Conservation (phyloP, 257 asterid genomes). For the Penstemon newberryi region DNA sequence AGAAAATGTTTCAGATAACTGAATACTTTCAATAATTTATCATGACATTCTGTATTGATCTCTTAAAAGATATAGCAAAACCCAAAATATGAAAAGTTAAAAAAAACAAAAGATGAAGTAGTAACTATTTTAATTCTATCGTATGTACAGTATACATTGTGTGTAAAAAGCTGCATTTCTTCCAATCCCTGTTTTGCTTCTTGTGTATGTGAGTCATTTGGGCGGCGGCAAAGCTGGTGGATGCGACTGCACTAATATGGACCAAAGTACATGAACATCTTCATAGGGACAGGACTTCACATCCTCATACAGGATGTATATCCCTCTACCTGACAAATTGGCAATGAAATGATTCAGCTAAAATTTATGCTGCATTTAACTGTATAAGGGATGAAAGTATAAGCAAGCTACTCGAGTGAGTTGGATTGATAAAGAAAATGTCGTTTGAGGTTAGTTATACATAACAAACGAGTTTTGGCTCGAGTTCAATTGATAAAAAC, state of each 20-base stretch:
- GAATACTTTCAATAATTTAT: slow-evolving; percentile 37
- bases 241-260: slow-evolving; percentile 87
- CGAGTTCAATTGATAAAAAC: neutral
- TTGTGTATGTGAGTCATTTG: slow-evolving; percentile 36
- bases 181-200: slow-evolving; percentile 20
- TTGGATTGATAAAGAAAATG: neutral
- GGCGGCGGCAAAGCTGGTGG: slow-evolving; percentile 61
- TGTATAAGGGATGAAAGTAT: too few species aligned
- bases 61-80: slow-evolving; percentile 32
- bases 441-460: neutral
- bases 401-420: too few species aligned
- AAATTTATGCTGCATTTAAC: too few species aligned
- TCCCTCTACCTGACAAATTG: slow-evolving; percentile 67
- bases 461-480: neutral
- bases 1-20: too few species aligned
- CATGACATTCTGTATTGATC: slow-evolving; percentile 25
- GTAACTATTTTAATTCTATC: slow-evolving; percentile 27
- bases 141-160: slow-evolving; percentile 46
- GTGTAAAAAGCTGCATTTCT: slow-evolving; percentile 22
- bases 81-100: slow-evolving; percentile 22
- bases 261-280: slow-evolving; percentile 95
- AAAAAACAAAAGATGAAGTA: slow-evolving; percentile 18
- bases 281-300: slow-evolving; percentile 91
- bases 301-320: slow-evolving; percentile 91
- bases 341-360: neutral